Percentiles rank a stretch among this genome's conserved stretches.
phyloP scores from a whole-genome alignment of 225 moss, liverwort and hornwort species.

The Antitrichia curtipendula region DNA sequence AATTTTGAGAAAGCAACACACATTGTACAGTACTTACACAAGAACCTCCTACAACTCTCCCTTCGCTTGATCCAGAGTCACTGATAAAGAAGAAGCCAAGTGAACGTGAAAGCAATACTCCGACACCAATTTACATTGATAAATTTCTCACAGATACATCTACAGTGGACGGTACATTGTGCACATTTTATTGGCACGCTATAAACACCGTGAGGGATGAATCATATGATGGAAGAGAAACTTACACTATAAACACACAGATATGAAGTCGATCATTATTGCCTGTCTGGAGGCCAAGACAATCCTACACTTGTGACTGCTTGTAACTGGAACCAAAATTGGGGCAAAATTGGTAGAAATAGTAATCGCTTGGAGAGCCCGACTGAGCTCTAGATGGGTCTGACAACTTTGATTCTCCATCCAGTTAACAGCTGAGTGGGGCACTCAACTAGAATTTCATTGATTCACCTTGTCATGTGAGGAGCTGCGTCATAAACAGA shows the following conservation, averaged over 20 bases:
- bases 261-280: neutral
- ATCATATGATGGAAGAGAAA: neutral
- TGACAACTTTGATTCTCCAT: neutral
- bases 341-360: neutral
- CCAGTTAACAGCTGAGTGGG: neutral
- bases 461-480: neutral
- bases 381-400: neutral
- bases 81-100: neutral
- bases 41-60: neutral
- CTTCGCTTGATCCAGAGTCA: neutral
- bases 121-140: neutral
- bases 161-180: neutral
- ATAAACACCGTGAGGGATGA: neutral
- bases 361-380: neutral
- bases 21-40: neutral
- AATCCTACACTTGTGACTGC: neutral
- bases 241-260: neutral
- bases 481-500: neutral
- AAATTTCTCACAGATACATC: neutral
- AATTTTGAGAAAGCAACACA: neutral
- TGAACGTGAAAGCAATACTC: neutral
- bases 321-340: neutral
- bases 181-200: neutral
- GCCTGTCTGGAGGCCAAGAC: neutral
- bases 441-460: neutral